Base-by-base conservation (phyloP, 1,284 basidiomycete genomes). In the Rhodotorula sp. region DNA sequence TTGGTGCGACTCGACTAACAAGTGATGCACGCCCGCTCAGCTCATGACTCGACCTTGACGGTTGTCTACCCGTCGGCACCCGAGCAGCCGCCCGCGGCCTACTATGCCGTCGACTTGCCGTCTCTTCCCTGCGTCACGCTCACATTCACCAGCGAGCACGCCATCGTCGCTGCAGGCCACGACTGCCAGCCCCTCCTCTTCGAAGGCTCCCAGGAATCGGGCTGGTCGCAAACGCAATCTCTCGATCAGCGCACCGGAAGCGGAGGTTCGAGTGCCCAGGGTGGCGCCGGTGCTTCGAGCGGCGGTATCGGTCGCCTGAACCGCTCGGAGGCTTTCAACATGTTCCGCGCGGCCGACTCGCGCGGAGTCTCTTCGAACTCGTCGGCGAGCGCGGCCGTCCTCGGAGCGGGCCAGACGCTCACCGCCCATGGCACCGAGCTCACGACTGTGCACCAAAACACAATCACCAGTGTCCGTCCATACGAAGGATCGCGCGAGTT, bases 131-230 rank as follows among this genome's bases (percentile, higher is more conserved):
- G 89, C 77, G 85, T 94, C 66, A 89, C 91, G 31, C 86, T 97
- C 49, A 84, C 89, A 18, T 99, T 93, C 87, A 90, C 89, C 1
- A 85, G 87, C 43, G 94, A 97, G 81, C 85, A 88, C 68, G 83
- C 86, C 15, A 82, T 97, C 75, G 86, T 99, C 49, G 94, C 93
- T 0, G 97, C 94, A 0, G 97, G 97, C 0, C 95, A 99, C 82
- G 97, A 99, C 80, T 99, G 97, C 83, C 93, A 97, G 81, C 97
- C 97, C 1, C 84, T 95, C 48, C 86, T 95, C 38, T 94, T 92
- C 82, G 85, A 86, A 3, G 93, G 92, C 16, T 85, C 84, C 59
- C 83, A 85, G 64, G 82, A 80, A 52, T 45, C 74, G 8, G 91
- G 91, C 3, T 97, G 93, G 93, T 83, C 86, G 64, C 83, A 87